Evolutionary conservation across 345 rosid species (phyloP).

Genomic region (Boechera retrofracta): DNA sequence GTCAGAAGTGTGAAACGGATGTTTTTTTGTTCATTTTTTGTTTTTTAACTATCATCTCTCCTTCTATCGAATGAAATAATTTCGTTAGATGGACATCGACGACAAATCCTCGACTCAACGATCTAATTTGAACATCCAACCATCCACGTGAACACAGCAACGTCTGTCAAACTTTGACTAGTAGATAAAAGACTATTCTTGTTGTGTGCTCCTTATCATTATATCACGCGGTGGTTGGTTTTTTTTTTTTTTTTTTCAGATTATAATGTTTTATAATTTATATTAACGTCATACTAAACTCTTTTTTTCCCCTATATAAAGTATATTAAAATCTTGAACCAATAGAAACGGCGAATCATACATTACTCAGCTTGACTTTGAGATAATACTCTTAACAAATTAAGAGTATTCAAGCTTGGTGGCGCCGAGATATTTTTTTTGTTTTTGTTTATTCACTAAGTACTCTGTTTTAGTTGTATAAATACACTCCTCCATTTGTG

Average conservation of each 20-base stretch:
- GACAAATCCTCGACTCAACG: neutral
- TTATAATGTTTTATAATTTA: neutral
- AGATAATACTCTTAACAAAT: constrained; percentile 6
- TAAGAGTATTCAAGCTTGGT: constrained; percentile 26
- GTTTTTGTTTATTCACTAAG: constrained; percentile 11
- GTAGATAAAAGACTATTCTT: constrained; percentile 23
- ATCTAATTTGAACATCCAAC: neutral
- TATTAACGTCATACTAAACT: neutral
- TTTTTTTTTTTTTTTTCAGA: neutral
- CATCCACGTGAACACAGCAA: constrained; percentile 26
- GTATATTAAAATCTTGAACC: constrained; percentile 7
- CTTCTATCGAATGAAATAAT: neutral
- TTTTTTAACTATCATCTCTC: neutral
- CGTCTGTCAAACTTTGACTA: constrained; percentile 37
- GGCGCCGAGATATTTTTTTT: neutral
- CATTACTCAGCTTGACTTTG: constrained; percentile 16
- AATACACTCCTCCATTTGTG: constrained; percentile 13
- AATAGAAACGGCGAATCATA: constrained; percentile 26
- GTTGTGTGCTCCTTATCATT: constrained; percentile 23
- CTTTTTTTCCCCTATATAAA: no score
- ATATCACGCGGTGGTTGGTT: constrained; percentile 33
- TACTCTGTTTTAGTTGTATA: constrained; percentile 29
- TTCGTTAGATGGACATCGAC: neutral
- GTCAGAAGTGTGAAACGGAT: constrained; percentile 3
- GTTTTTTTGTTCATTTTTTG: neutral